These are phyloP conservation scores for Petasospora rhodanensis DNA, from an alignment of 1,139 yeast genomes.

Conservation along the genomic window DNA sequence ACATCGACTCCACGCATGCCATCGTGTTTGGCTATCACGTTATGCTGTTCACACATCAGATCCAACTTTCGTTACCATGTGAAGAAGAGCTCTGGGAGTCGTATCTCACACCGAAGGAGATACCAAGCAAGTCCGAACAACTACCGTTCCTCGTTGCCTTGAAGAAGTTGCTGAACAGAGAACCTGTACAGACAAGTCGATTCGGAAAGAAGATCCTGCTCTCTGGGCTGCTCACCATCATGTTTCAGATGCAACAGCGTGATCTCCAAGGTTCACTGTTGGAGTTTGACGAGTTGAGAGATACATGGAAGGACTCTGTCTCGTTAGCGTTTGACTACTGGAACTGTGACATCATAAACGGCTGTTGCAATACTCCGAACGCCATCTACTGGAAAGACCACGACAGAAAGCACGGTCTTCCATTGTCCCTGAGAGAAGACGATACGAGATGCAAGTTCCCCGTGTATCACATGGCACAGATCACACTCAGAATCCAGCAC, in stretches of 20 bases:
- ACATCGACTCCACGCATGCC: constrained; percentile 76
- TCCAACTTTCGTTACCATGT: constrained; percentile 75
- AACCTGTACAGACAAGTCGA: constrained; percentile 39
- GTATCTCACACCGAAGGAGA: constrained; percentile 28
- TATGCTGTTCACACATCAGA: constrained; percentile 62
- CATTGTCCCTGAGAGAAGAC: constrained; percentile 19
- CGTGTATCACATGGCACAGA: constrained; percentile 68
- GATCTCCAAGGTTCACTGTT: constrained; percentile 53
- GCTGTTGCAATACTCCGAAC: constrained; percentile 32
- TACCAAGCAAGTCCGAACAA: constrained; percentile 26
- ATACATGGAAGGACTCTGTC: constrained; percentile 60
- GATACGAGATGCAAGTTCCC: constrained; percentile 52
- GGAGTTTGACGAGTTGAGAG: constrained; percentile 39
- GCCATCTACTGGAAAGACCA: constrained; percentile 15
- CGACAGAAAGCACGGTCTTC: constrained; percentile 22
- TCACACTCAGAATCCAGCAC: constrained; percentile 65
- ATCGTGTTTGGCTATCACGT: constrained; percentile 74
- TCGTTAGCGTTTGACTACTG: constrained; percentile 61
- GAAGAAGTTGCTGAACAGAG: constrained; percentile 50
- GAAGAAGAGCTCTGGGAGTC: constrained; percentile 76
- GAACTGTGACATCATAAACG: constrained; percentile 36
- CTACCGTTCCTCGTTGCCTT: constrained; percentile 49
- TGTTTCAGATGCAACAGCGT: constrained; percentile 72
- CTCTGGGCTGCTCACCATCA: constrained; percentile 65
- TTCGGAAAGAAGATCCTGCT: constrained; percentile 62